These are phyloP conservation scores for Curvularia sp. DNA, from an alignment of 2,329 filamentous ascomycete species.

Conservation along the genomic window DNA sequence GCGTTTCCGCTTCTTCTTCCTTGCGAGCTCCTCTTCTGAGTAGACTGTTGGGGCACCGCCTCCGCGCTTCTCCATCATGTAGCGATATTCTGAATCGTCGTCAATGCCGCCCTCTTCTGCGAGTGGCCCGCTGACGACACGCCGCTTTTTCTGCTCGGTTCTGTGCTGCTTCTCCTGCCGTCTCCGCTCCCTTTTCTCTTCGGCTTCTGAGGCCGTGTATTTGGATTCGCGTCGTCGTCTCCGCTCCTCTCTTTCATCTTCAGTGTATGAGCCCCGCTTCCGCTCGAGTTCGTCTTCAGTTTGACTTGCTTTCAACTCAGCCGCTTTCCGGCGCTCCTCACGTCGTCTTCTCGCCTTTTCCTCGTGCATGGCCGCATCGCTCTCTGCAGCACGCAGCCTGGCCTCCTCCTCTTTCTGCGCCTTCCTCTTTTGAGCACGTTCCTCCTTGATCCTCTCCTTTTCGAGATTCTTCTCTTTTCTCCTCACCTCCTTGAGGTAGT, in stretches of 20 bases:
- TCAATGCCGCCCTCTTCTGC: conserved; percentile 56
- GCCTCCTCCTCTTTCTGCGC: conserved; percentile 50
- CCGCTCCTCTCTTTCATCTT: conserved; percentile 42
- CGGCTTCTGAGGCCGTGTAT: conserved; percentile 50
- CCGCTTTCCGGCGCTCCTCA: conserved; percentile 45
- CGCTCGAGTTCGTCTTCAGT: conserved; percentile 37
- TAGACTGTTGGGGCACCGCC: conserved; percentile 50
- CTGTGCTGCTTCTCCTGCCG: conserved; percentile 50
- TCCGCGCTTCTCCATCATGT: conserved; percentile 53
- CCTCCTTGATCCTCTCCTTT: conserved; percentile 45
- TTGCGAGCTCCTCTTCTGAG: conserved; percentile 50
- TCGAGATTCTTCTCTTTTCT: conserved; percentile 47
- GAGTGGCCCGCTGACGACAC: conserved; percentile 57
- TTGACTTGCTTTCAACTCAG: conserved; percentile 28
- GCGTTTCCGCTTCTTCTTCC: conserved; percentile 59
- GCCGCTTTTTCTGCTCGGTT: conserved; percentile 46
- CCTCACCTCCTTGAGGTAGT: conserved; percentile 49
- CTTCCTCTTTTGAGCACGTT: conserved; percentile 48
- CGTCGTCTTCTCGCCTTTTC: conserved; percentile 37
- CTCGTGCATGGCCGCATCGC: conserved; percentile 32
- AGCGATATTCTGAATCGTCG: conserved; percentile 52
- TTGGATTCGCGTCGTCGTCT: conserved; percentile 38
- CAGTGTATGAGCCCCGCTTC: conserved; percentile 37
- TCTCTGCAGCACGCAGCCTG: conserved; percentile 30
- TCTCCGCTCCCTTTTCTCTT: conserved; percentile 50